These are phyloP conservation scores for Citrullus amarus DNA, from an alignment of 306 rosid species.

Conservation along the genomic window DNA sequence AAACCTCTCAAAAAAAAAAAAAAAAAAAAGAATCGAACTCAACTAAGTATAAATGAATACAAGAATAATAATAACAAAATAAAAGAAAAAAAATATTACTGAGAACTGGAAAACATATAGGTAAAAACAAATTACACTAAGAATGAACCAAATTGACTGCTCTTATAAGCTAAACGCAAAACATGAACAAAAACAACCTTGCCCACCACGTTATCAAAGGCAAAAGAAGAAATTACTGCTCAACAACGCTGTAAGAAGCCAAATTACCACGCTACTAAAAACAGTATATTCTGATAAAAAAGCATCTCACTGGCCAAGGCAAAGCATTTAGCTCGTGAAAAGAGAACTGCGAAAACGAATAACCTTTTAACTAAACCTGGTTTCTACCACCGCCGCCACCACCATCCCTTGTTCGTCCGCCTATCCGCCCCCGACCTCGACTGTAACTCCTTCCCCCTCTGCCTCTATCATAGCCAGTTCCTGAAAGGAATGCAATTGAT, in stretches of 20 bases:
- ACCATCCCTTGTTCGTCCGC: conserved; percentile 42
- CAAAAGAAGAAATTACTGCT: conserved; percentile 5
- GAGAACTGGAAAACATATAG: neutral
- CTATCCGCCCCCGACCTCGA: conserved; percentile 72
- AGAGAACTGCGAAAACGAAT: neutral
- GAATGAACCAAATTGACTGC: neutral
- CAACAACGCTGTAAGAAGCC: conserved; percentile 3
- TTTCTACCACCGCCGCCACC: conserved; percentile 20
- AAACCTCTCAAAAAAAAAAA: neutral
- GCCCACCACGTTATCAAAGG: conserved; percentile 1
- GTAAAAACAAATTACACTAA: neutral
- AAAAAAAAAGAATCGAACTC: neutral
- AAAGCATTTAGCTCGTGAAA: conserved; percentile 6
- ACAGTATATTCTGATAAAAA: conserved; percentile 6
- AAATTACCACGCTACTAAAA: conserved; percentile 2
- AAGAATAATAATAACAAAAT: neutral
- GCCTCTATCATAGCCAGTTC: conserved; percentile 64
- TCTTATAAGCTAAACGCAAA: conserved; percentile 1
- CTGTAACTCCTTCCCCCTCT: conserved; percentile 65
- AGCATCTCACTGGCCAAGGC: conserved; percentile 8
- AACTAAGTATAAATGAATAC: neutral
- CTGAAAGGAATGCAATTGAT: conserved; percentile 14
- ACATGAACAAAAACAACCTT: conserved; percentile 9
- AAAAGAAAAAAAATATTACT: neutral
- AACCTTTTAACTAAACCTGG: conserved; percentile 1